Conservation (phyloP, 1,139 yeast species). For the Fermentozyma sake region DNA sequence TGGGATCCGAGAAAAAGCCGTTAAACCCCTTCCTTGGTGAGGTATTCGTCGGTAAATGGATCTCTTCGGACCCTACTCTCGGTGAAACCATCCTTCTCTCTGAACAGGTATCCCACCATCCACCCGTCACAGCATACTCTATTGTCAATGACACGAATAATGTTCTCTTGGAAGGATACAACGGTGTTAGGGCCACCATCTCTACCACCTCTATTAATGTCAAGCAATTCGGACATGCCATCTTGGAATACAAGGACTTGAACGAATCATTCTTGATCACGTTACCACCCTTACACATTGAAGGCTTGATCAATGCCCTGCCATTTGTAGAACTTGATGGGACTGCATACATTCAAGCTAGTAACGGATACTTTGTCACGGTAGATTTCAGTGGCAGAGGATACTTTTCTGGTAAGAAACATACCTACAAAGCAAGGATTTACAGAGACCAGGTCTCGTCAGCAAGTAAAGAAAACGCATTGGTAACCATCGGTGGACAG, state of each 20-base stretch:
- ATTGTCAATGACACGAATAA: conserved; percentile 68
- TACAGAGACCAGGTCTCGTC: conserved; percentile 51
- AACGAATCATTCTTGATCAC: conserved; percentile 75
- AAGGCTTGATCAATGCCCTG: conserved; percentile 83
- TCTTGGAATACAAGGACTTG: conserved; percentile 55
- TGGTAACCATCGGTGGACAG: conserved; percentile 81
- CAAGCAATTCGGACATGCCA: conserved; percentile 88
- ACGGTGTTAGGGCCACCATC: conserved; percentile 81
- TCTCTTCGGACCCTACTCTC: conserved; percentile 40
- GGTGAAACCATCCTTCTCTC: conserved; percentile 76
- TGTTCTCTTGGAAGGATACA: conserved; percentile 77
- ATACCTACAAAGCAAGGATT: conserved; percentile 82
- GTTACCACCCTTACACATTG: conserved; percentile 94
- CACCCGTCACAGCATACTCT: conserved; percentile 89
- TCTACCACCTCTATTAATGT: conserved; percentile 75
- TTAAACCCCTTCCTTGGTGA: conserved; percentile 94
- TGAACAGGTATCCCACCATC: conserved; percentile 95
- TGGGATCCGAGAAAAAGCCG: conserved; percentile 95
- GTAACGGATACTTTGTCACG: conserved; percentile 69
- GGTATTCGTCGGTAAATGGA: conserved; percentile 85
- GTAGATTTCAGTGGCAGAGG: conserved; percentile 91
- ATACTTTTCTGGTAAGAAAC: conserved; percentile 93
- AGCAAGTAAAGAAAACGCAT: conserved; percentile 52
- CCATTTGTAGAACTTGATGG: conserved; percentile 92
- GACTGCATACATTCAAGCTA: conserved; percentile 72